These are phyloP conservation scores for Phytomonas francai DNA, from an alignment of 208 protist species.

Conservation along the genomic window DNA sequence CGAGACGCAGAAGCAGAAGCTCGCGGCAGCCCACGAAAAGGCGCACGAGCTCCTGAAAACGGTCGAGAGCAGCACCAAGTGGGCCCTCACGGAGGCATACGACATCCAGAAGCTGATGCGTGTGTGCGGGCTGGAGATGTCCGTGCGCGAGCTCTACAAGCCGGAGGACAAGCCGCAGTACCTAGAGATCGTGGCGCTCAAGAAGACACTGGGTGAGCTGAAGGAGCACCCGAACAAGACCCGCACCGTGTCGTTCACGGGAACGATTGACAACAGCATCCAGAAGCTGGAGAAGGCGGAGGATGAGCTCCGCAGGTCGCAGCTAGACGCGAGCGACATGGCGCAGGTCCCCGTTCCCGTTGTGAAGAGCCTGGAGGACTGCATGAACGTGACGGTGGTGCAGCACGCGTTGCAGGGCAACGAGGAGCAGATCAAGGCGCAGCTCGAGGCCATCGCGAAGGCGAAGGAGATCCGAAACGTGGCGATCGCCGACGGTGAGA, in stretches of 20 bases:
- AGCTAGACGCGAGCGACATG: conserved; percentile 65
- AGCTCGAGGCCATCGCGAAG: conserved; percentile 63
- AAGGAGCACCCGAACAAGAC: conserved; percentile 79
- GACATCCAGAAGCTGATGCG: conserved; percentile 77
- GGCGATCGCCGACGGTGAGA: conserved; percentile 72
- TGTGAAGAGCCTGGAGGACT: conserved; percentile 71
- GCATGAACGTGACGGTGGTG: conserved; percentile 72
- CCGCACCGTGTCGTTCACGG: conserved; percentile 64
- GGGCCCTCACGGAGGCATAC: conserved; percentile 75
- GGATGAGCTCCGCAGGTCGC: conserved; percentile 42
- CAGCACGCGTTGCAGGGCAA: conserved; percentile 65
- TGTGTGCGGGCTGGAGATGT: conserved; percentile 60
- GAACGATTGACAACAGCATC: conserved; percentile 70
- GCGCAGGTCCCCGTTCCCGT: conserved; percentile 47
- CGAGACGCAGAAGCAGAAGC: conserved; percentile 74
- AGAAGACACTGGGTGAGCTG: conserved; percentile 69
- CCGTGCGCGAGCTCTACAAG: conserved; percentile 66
- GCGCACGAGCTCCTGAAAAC: conserved; percentile 50
- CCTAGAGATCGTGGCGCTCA: conserved; percentile 62
- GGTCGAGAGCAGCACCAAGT: conserved; percentile 71
- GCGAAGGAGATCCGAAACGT: conserved; percentile 76
- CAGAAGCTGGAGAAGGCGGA: conserved; percentile 78
- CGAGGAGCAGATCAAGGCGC: conserved; percentile 73
- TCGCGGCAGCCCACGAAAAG: conserved; percentile 66
- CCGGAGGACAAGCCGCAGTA: conserved; percentile 85